Evolutionary conservation across 257 asterid species (phyloP).

Genomic region (Ehretia macrophylla): DNA sequence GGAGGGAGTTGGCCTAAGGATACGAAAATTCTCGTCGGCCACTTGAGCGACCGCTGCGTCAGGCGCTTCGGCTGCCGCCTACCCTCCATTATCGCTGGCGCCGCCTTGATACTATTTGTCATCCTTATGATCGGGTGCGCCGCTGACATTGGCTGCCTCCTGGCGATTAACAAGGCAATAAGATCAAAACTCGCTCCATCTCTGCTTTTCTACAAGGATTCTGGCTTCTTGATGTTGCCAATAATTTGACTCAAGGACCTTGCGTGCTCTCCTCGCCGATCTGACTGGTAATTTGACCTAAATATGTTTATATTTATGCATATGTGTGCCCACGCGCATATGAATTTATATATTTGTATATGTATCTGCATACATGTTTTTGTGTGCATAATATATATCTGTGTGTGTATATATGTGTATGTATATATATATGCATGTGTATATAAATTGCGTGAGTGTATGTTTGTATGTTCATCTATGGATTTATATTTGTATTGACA

Average conservation of each 20-base stretch:
- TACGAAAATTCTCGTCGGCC: conserved; percentile 72
- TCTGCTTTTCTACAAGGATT: conserved; percentile 64
- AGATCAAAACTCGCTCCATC: conserved; percentile 47
- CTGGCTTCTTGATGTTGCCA: conserved; percentile 87
- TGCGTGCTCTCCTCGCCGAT: conserved; percentile 88
- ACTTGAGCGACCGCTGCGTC: conserved; percentile 63
- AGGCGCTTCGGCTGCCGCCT: conserved; percentile 82
- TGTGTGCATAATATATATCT: no score
- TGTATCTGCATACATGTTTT: no score
- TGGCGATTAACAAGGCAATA: conserved; percentile 49
- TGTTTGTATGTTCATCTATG: no score
- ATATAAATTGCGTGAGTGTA: no score
- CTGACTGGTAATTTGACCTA: conserved; percentile 64
- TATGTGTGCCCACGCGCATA: no score
- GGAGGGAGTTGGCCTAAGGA: no score
- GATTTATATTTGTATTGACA: no score
- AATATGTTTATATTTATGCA: not conserved
- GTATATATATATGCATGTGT: no score
- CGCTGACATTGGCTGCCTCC: conserved; percentile 69
- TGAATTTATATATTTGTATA: no score
- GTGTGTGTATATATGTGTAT: not conserved
- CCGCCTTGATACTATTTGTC: conserved; percentile 51
- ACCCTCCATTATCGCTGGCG: conserved; percentile 67
- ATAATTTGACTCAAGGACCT: conserved; percentile 86
- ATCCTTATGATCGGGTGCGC: conserved; percentile 64